Conservation (phyloP, 2,329 filamentous ascomycete genomes). For the Cladobotryum mycophilum region DNA sequence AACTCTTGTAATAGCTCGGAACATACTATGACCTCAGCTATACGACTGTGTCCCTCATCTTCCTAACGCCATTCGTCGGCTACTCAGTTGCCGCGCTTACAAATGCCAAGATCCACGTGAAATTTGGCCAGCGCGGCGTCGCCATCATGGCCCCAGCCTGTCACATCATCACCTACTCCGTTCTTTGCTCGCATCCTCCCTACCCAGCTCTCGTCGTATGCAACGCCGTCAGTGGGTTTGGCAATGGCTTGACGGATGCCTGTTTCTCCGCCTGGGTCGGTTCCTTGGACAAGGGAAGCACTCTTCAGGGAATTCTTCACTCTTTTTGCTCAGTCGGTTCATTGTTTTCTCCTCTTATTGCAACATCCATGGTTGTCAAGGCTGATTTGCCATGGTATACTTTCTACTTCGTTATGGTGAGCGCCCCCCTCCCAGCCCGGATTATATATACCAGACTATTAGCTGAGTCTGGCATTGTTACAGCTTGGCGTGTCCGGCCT, state of each 20-base stretch:
- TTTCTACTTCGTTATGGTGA: constrained; percentile 67
- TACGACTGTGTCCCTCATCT: constrained; percentile 55
- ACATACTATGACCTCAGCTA: constrained; percentile 54
- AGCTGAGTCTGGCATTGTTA: neutral
- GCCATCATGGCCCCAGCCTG: constrained; percentile 55
- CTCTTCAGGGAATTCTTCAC: constrained; percentile 60
- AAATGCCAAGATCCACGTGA: constrained; percentile 55
- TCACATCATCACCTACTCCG: constrained; percentile 55
- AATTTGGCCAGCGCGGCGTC: constrained; percentile 59
- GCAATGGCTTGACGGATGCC: constrained; percentile 56
- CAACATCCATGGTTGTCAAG: constrained; percentile 60
- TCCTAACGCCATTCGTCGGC: constrained; percentile 57
- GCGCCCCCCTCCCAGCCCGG: constrained; percentile 16
- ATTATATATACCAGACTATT: too few relatives aligned
- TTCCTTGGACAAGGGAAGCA: constrained; percentile 61
- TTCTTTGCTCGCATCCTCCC: constrained; percentile 56
- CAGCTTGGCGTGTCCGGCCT: constrained; percentile 42
- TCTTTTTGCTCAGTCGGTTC: constrained; percentile 61
- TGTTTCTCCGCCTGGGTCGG: constrained; percentile 49
- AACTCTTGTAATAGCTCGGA: constrained; percentile 41
- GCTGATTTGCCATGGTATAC: constrained; percentile 56
- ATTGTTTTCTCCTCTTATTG: constrained; percentile 56
- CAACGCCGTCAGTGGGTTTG: constrained; percentile 59
- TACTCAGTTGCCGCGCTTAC: constrained; percentile 55
- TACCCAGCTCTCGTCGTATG: constrained; percentile 58